Conservation (phyloP, 108 stramenopile species). For the Schizochytrium sp. region DNA sequence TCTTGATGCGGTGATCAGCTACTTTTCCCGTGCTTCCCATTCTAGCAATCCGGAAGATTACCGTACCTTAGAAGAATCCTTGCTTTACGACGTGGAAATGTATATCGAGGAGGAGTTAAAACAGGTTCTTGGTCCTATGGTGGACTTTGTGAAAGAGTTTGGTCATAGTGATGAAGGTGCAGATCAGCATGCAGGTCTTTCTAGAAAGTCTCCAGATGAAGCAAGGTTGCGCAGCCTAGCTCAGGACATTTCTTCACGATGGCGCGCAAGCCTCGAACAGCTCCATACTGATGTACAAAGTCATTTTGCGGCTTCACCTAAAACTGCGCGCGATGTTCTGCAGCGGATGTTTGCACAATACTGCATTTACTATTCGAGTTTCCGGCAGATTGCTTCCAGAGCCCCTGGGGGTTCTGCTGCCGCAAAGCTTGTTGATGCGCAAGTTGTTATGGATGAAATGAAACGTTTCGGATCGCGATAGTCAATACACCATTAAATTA, state of each 20-base stretch:
- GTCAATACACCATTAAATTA: background rate
- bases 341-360: constrained; percentile 44
- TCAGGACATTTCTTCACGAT: constrained; percentile 38
- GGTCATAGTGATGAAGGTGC: constrained; percentile 70
- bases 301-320: constrained; percentile 3
- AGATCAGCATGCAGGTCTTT: background rate
- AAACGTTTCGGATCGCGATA: constrained; percentile 9
- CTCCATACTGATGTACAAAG: background rate
- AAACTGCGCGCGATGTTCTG: constrained; percentile 29
- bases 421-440: background rate
- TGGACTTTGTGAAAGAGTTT: constrained; percentile 95
- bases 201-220: background rate
- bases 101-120: constrained; percentile 96
- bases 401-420: background rate
- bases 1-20: constrained; percentile 83
- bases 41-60: constrained; percentile 88
- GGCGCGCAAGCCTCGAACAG: constrained; percentile 3
- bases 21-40: constrained; percentile 91
- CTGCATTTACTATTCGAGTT: constrained; percentile 37
- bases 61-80: constrained; percentile 86
- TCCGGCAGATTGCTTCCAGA: background rate
- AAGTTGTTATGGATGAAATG: constrained; percentile 51
- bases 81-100: constrained; percentile 88
- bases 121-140: constrained; percentile 89
- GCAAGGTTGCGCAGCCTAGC: background rate